A percentile compares a stretch with the other conserved stretches of the same genome.
phyloP scores from a whole-genome alignment of 139 green algal genomes.

The Klebsormidium nitens region DNA sequence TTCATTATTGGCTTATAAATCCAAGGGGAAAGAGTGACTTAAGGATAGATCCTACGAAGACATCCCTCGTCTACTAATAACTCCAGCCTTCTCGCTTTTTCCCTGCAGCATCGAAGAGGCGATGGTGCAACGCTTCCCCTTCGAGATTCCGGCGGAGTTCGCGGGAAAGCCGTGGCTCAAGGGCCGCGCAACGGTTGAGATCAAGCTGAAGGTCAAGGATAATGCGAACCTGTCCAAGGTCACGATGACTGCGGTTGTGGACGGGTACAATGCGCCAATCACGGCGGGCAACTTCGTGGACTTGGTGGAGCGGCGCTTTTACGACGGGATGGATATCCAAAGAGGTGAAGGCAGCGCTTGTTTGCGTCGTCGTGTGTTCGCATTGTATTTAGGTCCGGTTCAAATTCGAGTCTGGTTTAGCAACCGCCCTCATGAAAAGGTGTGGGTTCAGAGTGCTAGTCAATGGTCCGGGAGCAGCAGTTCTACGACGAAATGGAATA shows the following conservation, averaged over 20 bases:
- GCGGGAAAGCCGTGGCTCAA: conserved; percentile 80
- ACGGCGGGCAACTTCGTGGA: conserved; percentile 90
- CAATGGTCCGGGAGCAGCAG: no score
- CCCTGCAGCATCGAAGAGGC: conserved; percentile 61
- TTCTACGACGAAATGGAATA: no score
- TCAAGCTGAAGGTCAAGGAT: conserved; percentile 65
- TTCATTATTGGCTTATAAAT: no score
- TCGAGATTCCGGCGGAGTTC: conserved; percentile 83
- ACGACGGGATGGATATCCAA: conserved; percentile 94
- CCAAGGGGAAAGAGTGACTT: no score
- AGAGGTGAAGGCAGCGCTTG: conserved; percentile 22
- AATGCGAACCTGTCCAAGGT: conserved; percentile 33
- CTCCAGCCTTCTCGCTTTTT: background rate
- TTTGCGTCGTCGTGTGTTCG: no score
- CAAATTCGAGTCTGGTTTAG: background rate
- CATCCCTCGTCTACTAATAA: no score
- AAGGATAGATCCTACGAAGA: no score
- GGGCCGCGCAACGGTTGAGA: conserved; percentile 87
- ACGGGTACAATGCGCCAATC: conserved; percentile 96
- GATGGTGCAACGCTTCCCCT: conserved; percentile 93
- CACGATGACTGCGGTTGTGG: conserved; percentile 71
- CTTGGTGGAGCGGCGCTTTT: conserved; percentile 83
- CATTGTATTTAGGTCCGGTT: background rate
- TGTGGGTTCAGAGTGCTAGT: no score
- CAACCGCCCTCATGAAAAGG: background rate